These are phyloP conservation scores for Yamadazyma scolyti DNA, from an alignment of 805 yeast genomes.

Conservation along the genomic window DNA sequence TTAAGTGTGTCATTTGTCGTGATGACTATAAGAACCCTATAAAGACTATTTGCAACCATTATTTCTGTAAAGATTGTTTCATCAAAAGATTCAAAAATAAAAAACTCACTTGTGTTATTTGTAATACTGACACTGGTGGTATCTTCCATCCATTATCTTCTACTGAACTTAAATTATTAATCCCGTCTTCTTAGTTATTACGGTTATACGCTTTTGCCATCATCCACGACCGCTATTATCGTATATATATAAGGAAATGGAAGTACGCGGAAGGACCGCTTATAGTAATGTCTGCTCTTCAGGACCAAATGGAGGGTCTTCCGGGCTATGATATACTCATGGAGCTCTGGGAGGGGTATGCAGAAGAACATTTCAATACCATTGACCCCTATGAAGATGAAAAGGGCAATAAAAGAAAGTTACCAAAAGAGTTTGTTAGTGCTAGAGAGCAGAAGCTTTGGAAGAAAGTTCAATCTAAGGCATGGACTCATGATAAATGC, in stretches of 20 bases:
- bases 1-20: constrained; percentile 61
- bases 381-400: constrained; percentile 64
- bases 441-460: constrained; percentile 62
- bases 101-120: constrained; percentile 49
- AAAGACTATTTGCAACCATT: constrained; percentile 58
- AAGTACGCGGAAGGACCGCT: too few species aligned
- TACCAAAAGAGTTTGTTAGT: constrained; percentile 49
- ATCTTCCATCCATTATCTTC: constrained; percentile 40
- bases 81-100: constrained; percentile 40
- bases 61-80: constrained; percentile 63
- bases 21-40: constrained; percentile 53
- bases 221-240: too few species aligned
- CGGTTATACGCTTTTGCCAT: too few species aligned
- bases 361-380: constrained; percentile 60
- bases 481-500: constrained; percentile 87
- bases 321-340: constrained; percentile 58
- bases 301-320: constrained; percentile 27
- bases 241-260: too few species aligned
- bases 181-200: too few species aligned
- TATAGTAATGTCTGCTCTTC: constrained; percentile 19
- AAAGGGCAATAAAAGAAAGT: constrained; percentile 57
- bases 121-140: constrained; percentile 61
- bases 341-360: constrained; percentile 62
- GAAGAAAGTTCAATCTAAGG: constrained; percentile 69
- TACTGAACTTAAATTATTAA: constrained; percentile 1